Base-by-base conservation (phyloP, 331 rosid species). In the Quercus phellos region DNA sequence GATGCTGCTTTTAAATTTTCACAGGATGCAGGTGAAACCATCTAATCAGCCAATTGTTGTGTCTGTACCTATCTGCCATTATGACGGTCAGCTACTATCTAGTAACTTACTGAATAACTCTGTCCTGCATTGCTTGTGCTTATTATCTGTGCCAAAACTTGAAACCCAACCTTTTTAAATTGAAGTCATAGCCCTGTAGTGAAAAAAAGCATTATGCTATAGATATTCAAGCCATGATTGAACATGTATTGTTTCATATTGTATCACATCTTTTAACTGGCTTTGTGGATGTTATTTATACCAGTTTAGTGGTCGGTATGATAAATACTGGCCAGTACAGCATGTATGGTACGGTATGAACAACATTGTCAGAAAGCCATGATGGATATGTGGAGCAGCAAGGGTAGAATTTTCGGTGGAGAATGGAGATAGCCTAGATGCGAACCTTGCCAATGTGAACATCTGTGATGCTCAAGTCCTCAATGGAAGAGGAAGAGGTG, bases 1-100 rank as follows among this genome's bases (percentile, higher is more conserved):
- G 53, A 60, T 60, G 70, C 64, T 77, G 55, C 51, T 55, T 54
- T 22, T 63, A 69, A 70, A 68, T 85, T 78, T 84, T 29, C 53
- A 53, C 84, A 91, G 98, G 87, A 90, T 93, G 98, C 92, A 87
- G 77, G 93, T 91, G 83, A 88, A 90, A 83, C 67, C 95, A 17
- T 46, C 80, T 68, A 74, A 46, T 4, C 90, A 88, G 75, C 97
- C 98, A 4, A 85, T 87, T 80, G 87, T 91, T 76, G 85, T 93
- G 80, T 88, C 95, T 27, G 0, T 91, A 68, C 95, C 98, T 51
- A 82, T 90, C 80, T 90, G 93, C 84, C 95, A 93, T 78, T 88
- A 89, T 82, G 95, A 93, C 26, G 95, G 97, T 93, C 73, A 81
- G 93, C 76, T 82, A 69, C 75, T 59, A 64, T 64, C 72, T 79